These are phyloP conservation scores for Xylariaceae sp. DNA, from an alignment of 2,329 filamentous ascomycete species.

Conservation along the genomic window DNA sequence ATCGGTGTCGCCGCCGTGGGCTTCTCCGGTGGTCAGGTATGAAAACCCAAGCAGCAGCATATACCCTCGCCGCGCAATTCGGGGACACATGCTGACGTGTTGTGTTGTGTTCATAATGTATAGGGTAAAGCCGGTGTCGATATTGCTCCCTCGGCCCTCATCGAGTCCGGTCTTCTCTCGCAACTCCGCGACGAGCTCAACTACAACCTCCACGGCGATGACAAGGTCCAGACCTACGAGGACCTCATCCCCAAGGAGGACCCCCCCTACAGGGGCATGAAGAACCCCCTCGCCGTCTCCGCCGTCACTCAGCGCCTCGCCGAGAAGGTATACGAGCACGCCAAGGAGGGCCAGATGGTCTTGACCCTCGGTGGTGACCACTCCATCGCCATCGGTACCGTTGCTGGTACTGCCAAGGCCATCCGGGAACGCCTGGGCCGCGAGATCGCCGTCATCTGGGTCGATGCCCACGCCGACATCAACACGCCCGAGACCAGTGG, in stretches of 20 bases:
- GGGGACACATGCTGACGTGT: conserved; percentile 1
- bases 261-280: conserved; percentile 85
- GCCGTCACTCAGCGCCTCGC: conserved; percentile 76
- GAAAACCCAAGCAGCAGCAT: conserved; percentile 18
- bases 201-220: conserved; percentile 82
- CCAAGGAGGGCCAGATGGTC: conserved; percentile 75
- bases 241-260: conserved; percentile 67
- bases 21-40: conserved; percentile 92
- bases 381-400: conserved; percentile 89
- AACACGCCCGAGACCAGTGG: conserved; percentile 88
- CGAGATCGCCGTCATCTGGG: conserved; percentile 95
- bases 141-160: conserved; percentile 80
- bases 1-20: conserved; percentile 91
- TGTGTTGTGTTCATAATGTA: conserved; percentile 14
- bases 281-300: conserved; percentile 81
- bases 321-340: conserved; percentile 82
- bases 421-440: conserved; percentile 73
- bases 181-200: conserved; percentile 81
- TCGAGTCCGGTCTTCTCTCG: conserved; percentile 77
- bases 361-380: conserved; percentile 95
- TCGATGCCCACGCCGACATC: conserved; percentile 96
- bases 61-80: background rate
- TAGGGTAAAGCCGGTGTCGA: conserved; percentile 86
- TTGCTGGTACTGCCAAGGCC: conserved; percentile 81
- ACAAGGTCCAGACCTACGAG: conserved; percentile 73